Evolutionary conservation across 768 basidiomycete genomes (phyloP), one percentile per base, ranked within the genome.

Genomic region (Rhizopogon vinicolor): DNA sequence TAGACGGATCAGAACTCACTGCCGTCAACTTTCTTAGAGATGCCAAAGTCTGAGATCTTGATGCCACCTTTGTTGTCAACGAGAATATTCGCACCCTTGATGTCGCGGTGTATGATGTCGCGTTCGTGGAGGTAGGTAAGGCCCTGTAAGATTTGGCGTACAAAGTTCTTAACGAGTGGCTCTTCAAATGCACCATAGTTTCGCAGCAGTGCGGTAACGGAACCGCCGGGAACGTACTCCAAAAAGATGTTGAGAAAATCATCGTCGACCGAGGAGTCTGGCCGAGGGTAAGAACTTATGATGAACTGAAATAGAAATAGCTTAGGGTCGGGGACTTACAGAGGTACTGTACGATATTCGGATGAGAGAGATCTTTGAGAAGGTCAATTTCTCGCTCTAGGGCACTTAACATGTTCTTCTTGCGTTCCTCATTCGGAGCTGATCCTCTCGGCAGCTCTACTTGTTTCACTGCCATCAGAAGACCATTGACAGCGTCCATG

Each of bases 101-200:
- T 98, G 65, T 99, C 97, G 33, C 97, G 82, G 69, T 99, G 97
- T 63, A 99, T 98, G 58, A 99, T 97, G 77, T 97, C 97, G 75
- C 98, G 96, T 62, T 98, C 96, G 66, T 99, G 97, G 14, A 98
- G 80, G 62, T 97, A 98, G 65, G 87, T 83, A 52, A 98, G 79
- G 10, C 94, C 94, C 49, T 85, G 84, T 42, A 95, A 75, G 59
- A 96, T 96, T 69, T 97, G 95, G 22, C 91, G 82, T 48, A 95
- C 91, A 68, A 95, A 98, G 65, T 91, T 95, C 61, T 89, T 86
- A 42, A 96, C 93, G 4, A 98, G 80, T 0, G 86, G 79, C 66
- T 98, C 95, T 68, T 96, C 94, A 57, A 98, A 97, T 2, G 95
- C 91, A 44, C 94, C 95, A 63, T 96, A 98, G 63, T 85, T 95